Percentiles rank a stretch among this genome's conserved stretches.
These are phyloP conservation scores for Panicum miliaceum DNA, from an alignment of 176 grass and related monocot genomes.

Conservation along the genomic window DNA sequence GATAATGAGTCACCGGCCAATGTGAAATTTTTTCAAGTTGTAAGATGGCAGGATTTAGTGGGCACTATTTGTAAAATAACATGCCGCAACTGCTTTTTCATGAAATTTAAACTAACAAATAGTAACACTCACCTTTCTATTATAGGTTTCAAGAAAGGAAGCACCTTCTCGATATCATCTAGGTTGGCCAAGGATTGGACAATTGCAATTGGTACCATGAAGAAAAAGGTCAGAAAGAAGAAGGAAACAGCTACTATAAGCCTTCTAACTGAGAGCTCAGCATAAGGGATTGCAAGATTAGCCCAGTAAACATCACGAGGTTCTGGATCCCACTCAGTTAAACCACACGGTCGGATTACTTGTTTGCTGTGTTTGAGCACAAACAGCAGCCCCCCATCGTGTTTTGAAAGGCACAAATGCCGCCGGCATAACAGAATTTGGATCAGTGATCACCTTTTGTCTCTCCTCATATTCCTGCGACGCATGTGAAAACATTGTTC, in stretches of 20 bases:
- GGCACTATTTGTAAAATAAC: background rate
- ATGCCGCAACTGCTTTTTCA: background rate
- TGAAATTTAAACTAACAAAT: conserved; percentile 16
- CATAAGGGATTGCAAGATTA: conserved; percentile 89
- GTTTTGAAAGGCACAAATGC: conserved; percentile 98
- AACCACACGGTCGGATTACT: conserved; percentile 96
- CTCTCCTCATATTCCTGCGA: conserved; percentile 88
- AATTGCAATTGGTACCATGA: conserved; percentile 96
- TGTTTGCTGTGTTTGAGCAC: conserved; percentile 96
- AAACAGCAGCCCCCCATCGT: conserved; percentile 93
- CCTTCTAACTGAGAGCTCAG: conserved; percentile 79
- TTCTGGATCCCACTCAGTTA: conserved; percentile 93
- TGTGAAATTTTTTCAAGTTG: background rate
- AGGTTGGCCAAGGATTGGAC: conserved; percentile 94
- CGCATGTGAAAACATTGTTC: conserved; percentile 20
- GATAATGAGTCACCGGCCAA: background rate
- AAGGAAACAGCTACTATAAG: conserved; percentile 72
- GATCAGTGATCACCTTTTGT: conserved; percentile 69
- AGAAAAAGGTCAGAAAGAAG: conserved; percentile 96
- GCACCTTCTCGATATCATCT: conserved; percentile 74
- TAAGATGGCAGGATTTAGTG: conserved; percentile 7
- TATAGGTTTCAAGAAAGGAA: conserved; percentile 76
- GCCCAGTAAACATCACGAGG: conserved; percentile 90
- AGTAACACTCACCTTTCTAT: conserved; percentile 73
- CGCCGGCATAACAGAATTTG: conserved; percentile 70